Percentiles rank a stretch among this genome's conserved stretches.
Evolutionary conservation across 2,329 filamentous ascomycete species (phyloP).

Genomic region (Calonectria montana): DNA sequence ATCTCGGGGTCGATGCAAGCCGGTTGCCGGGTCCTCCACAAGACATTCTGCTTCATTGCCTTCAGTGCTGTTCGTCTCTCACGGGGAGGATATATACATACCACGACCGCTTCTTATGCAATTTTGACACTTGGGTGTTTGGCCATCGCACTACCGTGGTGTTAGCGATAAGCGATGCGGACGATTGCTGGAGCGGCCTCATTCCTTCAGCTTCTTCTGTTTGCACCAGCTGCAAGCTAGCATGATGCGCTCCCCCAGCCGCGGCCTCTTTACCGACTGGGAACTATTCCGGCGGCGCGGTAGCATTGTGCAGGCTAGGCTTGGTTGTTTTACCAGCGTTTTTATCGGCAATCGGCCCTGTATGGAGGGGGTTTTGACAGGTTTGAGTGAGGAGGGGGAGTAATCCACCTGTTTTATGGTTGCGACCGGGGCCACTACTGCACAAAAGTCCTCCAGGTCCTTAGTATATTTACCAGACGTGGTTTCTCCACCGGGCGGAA

Average conservation of each 20-base stretch:
- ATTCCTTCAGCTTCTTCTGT: constrained; percentile 33
- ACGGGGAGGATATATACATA: background rate
- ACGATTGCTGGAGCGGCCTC: too few relatives aligned
- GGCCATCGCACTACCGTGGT: constrained; percentile 23
- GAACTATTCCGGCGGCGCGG: constrained; percentile 15
- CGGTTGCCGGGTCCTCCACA: constrained; percentile 31
- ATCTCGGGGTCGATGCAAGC: constrained; percentile 26
- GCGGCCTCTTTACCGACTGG: constrained; percentile 23
- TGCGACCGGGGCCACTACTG: background rate
- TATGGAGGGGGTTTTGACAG: background rate
- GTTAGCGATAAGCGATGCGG: background rate
- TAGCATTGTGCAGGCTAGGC: background rate
- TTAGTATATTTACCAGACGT: too few relatives aligned
- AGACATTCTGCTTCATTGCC: constrained; percentile 22
- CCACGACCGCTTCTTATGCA: constrained; percentile 24
- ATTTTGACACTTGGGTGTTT: constrained; percentile 26
- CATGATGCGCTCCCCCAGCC: constrained; percentile 28
- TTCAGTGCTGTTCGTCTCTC: background rate
- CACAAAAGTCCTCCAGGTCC: background rate
- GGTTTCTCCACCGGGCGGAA: too few relatives aligned
- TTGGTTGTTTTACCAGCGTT: background rate
- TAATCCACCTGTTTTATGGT: background rate
- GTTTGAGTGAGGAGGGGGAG: background rate
- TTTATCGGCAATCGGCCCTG: background rate
- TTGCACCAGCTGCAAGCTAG: constrained; percentile 30